These are phyloP conservation scores for Aurantiochytrium sp. DNA, from an alignment of 108 stramenopile genomes.

Conservation along the genomic window DNA sequence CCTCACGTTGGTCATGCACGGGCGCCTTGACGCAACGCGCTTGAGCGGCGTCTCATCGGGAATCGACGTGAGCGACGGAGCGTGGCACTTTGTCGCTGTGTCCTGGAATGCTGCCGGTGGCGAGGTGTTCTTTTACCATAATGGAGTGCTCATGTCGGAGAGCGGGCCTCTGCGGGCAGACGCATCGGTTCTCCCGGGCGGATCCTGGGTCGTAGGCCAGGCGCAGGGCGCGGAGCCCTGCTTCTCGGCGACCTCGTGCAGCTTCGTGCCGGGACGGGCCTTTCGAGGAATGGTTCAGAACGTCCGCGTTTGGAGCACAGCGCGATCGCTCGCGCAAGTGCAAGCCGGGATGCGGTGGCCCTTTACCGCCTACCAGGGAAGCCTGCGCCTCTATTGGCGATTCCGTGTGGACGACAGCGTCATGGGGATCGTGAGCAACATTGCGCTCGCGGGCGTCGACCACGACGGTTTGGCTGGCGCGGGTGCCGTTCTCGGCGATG, in stretches of 20 bases:
- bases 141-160: not conserved
- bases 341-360: not conserved
- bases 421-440: not conserved
- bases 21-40: not conserved
- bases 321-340: not conserved
- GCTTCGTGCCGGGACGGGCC: not conserved
- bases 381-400: not conserved
- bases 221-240: not conserved
- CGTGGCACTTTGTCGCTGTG: not conserved
- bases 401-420: not conserved
- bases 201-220: not conserved
- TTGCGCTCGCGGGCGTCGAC: not conserved
- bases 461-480: not conserved
- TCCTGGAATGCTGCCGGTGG: not conserved
- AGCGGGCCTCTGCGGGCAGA: not conserved
- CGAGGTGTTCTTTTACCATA: not conserved
- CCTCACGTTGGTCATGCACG: not conserved
- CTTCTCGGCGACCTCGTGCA: not conserved
- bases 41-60: not conserved
- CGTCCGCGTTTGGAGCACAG: not conserved
- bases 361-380: not conserved
- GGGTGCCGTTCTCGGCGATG: not conserved
- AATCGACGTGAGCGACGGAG: not conserved
- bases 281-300: not conserved
- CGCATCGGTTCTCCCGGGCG: not conserved